Conservation (phyloP, 257 asterid genomes). For the Capsicum pubescens region DNA sequence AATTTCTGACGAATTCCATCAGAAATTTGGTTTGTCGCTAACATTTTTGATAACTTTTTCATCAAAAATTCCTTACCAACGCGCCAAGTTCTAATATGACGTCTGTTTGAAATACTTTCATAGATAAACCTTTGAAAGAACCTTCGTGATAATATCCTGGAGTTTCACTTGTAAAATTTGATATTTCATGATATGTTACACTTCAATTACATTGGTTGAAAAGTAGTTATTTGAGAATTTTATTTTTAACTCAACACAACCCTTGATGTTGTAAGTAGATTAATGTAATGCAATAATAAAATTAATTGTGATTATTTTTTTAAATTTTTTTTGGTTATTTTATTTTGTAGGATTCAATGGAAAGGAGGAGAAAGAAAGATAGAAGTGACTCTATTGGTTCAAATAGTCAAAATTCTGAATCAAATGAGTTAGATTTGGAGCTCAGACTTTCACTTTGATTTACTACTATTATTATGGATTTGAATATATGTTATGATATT, state of each 20-base stretch:
- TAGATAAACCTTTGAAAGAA: background rate
- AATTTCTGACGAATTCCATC: background rate
- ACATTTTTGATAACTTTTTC: background rate
- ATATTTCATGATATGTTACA: background rate
- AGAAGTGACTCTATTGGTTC: constrained; percentile 51
- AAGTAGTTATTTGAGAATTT: background rate
- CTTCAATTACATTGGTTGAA: background rate
- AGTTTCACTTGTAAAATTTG: background rate
- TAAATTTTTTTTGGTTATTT: background rate
- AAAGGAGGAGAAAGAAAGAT: constrained; percentile 48
- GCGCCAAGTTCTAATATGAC: background rate
- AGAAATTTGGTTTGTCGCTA: background rate
- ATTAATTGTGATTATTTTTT: background rate
- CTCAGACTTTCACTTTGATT: constrained; percentile 59
- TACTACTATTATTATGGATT: constrained; percentile 16
- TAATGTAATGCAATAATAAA: background rate
- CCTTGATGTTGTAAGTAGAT: background rate
- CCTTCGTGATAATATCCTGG: background rate
- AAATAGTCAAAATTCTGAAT: constrained; percentile 55
- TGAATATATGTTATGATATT: constrained; percentile 9
- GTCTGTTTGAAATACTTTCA: background rate
- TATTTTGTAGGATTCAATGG: constrained; percentile 52
- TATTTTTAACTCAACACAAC: background rate
- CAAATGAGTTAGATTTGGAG: constrained; percentile 81
- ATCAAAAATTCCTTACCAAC: background rate